phyloP scores from a whole-genome alignment of 2,329 filamentous ascomycete genomes.

The Penicillium sp. region DNA sequence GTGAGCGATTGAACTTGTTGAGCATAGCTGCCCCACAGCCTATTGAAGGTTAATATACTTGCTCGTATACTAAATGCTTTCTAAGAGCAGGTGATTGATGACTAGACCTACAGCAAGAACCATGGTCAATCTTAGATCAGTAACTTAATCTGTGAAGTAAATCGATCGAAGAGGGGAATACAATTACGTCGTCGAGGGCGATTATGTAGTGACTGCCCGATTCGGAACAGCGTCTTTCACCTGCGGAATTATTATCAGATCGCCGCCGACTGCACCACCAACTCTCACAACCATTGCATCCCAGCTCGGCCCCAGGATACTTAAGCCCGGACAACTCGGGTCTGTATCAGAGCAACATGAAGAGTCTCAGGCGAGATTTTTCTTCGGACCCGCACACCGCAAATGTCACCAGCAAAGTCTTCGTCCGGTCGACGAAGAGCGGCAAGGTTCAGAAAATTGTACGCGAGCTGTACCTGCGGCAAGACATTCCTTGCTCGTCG shows the following conservation, averaged over 20 bases:
- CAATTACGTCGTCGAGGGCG: not conserved
- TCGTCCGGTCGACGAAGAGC: constrained; percentile 89
- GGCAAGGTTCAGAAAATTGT: constrained; percentile 99
- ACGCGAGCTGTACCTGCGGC: constrained; percentile 90
- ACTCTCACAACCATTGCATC: constrained; percentile 29
- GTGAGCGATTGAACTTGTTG: constrained; percentile 74
- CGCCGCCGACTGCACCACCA: constrained; percentile 22
- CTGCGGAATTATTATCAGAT: constrained; percentile 19
- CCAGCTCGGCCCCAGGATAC: constrained; percentile 12
- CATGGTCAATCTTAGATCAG: constrained; percentile 24
- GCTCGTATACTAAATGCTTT: not conserved
- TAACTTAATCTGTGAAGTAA: not conserved
- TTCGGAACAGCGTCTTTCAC: constrained; percentile 24
- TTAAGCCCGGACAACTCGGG: constrained; percentile 17
- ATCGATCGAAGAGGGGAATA: not conserved
- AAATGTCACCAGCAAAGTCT: constrained; percentile 93
- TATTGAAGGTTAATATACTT: constrained; percentile 42
- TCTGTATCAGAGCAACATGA: constrained; percentile 51
- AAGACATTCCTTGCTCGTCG: constrained; percentile 97
- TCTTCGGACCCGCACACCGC: constrained; percentile 61
- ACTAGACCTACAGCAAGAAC: constrained; percentile 32
- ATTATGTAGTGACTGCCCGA: constrained; percentile 31
- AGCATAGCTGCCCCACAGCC: constrained; percentile 90
- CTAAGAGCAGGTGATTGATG: not conserved
- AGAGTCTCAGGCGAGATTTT: constrained; percentile 65